These are phyloP conservation scores for Aspergillus sp. DNA, from an alignment of 2,329 filamentous ascomycete genomes.

Conservation along the genomic window DNA sequence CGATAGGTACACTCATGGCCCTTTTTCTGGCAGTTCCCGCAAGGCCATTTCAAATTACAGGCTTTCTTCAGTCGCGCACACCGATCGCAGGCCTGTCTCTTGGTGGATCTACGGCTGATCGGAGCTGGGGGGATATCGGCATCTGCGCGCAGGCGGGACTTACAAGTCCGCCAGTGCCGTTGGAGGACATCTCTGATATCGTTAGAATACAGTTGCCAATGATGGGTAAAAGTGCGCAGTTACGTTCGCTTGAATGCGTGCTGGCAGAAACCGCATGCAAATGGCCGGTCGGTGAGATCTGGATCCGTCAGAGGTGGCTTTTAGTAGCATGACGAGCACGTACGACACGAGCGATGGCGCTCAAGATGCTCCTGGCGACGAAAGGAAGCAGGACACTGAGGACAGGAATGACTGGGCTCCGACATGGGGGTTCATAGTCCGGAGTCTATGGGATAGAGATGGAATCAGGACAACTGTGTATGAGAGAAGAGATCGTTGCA, in stretches of 20 bases:
- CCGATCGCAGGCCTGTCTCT: not conserved
- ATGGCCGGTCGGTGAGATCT: no score
- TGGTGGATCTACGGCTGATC: not conserved
- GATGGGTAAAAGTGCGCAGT: not conserved
- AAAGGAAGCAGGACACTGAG: not conserved
- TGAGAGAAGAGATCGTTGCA: no score
- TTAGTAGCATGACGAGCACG: not conserved
- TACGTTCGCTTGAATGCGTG: not conserved
- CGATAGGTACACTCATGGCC: not conserved
- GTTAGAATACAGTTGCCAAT: not conserved
- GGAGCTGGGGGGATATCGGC: not conserved
- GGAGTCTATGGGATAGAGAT: no score
- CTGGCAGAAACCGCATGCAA: not conserved
- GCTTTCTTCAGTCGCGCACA: not conserved
- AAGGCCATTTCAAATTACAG: not conserved
- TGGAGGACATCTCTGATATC: not conserved
- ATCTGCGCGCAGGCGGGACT: not conserved
- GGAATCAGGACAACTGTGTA: no score
- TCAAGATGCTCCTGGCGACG: not conserved
- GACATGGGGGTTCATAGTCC: no score
- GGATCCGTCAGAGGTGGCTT: no score
- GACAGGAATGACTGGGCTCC: not conserved
- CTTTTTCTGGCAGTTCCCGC: not conserved
- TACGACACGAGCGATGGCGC: not conserved
- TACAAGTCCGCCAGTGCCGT: not conserved